A percentile compares a stretch with the other conserved stretches of the same genome.
phyloP scores from a whole-genome alignment of 139 green algal species.

The Picochlorum sp. region DNA sequence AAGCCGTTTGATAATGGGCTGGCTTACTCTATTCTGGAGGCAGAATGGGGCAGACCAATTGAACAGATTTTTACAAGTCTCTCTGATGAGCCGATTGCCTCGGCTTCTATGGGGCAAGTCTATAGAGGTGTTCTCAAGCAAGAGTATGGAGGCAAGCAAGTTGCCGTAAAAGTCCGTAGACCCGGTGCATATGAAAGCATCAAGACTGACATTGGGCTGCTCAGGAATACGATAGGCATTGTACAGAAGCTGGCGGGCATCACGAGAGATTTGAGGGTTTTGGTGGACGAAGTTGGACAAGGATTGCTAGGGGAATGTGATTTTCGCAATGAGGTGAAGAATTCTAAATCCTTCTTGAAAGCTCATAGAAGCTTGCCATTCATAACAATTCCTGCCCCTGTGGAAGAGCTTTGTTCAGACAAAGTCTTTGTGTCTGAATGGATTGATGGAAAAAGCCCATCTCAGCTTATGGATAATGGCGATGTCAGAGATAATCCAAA shows the following conservation, averaged over 20 bases:
- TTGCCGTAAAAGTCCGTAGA: slow-evolving; percentile 90
- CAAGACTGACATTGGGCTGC: slow-evolving; percentile 18
- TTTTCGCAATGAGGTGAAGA: slow-evolving; percentile 80
- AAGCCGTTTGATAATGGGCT: slow-evolving; percentile 31
- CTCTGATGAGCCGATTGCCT: slow-evolving; percentile 74
- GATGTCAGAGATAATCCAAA: slow-evolving; percentile 24
- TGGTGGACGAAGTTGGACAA: slow-evolving; percentile 84
- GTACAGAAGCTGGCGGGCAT: slow-evolving; percentile 24
- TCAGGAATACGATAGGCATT: slow-evolving; percentile 15
- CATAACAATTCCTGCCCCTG: slow-evolving; percentile 11
- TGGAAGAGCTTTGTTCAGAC: slow-evolving; percentile 38
- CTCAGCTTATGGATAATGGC: slow-evolving; percentile 17
- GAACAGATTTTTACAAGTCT: slow-evolving; percentile 79
- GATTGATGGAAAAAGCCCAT: slow-evolving; percentile 80
- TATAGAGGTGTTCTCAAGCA: slow-evolving; percentile 74
- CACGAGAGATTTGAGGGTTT: slow-evolving; percentile 18
- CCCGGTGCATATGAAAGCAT: slow-evolving; percentile 24
- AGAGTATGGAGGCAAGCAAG: slow-evolving; percentile 68
- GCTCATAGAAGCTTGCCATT: slow-evolving; percentile 57
- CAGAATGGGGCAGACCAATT: slow-evolving; percentile 72
- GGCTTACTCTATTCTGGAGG: slow-evolving; percentile 70
- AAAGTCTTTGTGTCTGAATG: slow-evolving; percentile 88
- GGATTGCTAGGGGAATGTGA: slow-evolving; percentile 89
- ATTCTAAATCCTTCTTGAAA: slow-evolving; percentile 72
- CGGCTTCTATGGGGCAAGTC: slow-evolving; percentile 86